These are phyloP conservation scores for Daldinia sp. DNA, from an alignment of 2,329 filamentous ascomycete genomes.

Conservation along the genomic window DNA sequence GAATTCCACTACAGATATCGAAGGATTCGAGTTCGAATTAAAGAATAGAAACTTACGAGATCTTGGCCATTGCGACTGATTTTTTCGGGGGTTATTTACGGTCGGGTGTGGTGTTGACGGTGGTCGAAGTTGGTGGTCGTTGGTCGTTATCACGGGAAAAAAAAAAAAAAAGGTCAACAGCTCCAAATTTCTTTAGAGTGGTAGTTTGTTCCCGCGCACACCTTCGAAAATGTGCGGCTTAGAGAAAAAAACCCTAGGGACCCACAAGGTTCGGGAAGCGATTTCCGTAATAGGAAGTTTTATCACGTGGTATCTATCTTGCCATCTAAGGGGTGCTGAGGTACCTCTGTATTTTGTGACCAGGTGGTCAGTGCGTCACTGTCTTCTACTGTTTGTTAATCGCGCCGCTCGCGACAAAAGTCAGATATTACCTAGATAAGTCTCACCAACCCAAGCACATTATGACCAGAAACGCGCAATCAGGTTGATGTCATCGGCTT, in stretches of 20 bases:
- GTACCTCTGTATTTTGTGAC: background rate
- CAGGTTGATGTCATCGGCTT: background rate
- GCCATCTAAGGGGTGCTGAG: too few relatives aligned
- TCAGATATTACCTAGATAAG: too few relatives aligned
- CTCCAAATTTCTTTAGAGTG: constrained; percentile 38
- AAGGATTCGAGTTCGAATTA: constrained; percentile 28
- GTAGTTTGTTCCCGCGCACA: constrained; percentile 7
- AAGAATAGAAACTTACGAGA: constrained; percentile 46
- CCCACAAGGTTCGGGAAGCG: constrained; percentile 38
- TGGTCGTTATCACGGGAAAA: constrained; percentile 30
- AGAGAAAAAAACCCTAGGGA: constrained; percentile 41
- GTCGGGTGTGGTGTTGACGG: constrained; percentile 35
- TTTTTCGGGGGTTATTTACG: constrained; percentile 30
- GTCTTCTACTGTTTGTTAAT: background rate
- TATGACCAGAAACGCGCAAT: background rate
- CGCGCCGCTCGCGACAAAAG: too few relatives aligned
- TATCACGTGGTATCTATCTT: constrained; percentile 20
- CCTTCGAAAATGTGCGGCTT: constrained; percentile 38
- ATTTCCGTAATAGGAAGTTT: constrained; percentile 26
- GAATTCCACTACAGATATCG: constrained; percentile 15
- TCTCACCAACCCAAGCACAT: background rate
- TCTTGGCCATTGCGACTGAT: constrained; percentile 49
- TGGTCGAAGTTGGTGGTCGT: constrained; percentile 19
- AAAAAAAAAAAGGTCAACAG: constrained; percentile 37
- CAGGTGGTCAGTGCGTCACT: background rate